Conservation (phyloP, 148 eudicot genomes). For the Suaeda aralocaspica region DNA sequence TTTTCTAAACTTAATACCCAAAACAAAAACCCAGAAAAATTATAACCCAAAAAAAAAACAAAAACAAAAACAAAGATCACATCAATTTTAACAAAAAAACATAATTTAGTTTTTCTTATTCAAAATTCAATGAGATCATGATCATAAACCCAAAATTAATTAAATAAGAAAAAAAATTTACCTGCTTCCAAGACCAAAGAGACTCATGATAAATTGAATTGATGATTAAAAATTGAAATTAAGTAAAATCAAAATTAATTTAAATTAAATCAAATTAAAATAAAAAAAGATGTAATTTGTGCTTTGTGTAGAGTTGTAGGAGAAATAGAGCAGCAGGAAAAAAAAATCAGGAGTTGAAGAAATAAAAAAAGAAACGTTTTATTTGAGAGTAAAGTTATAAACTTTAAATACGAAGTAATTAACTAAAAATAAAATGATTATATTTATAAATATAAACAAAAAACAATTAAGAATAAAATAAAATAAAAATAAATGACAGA, state of each 20-base stretch:
- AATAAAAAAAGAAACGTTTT: neutral
- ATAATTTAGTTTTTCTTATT: neutral
- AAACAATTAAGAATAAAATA: no score
- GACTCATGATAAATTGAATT: slow-evolving; percentile 43
- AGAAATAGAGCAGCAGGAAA: neutral
- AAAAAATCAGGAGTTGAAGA: slow-evolving; percentile 9
- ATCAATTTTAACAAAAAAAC: neutral
- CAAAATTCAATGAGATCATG: neutral
- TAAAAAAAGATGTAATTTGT: neutral
- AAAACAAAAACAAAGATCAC: neutral
- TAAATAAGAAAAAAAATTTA: neutral
- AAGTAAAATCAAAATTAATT: no score
- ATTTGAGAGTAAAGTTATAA: neutral
- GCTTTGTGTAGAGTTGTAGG: neutral
- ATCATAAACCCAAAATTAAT: neutral
- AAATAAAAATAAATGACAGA: slow-evolving; percentile 11
- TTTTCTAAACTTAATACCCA: neutral
- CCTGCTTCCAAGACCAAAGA: slow-evolving; percentile 78
- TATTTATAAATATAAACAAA: no score
- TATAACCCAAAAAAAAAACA: neutral
- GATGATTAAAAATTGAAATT: neutral
- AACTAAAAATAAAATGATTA: no score
- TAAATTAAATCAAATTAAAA: no score
- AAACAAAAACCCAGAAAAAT: neutral
- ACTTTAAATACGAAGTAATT: neutral